A percentile compares a stretch with the other conserved stretches of the same genome.
phyloP scores from a whole-genome alignment of 2,329 filamentous ascomycete genomes.

The Ceratocystis albifundus region DNA sequence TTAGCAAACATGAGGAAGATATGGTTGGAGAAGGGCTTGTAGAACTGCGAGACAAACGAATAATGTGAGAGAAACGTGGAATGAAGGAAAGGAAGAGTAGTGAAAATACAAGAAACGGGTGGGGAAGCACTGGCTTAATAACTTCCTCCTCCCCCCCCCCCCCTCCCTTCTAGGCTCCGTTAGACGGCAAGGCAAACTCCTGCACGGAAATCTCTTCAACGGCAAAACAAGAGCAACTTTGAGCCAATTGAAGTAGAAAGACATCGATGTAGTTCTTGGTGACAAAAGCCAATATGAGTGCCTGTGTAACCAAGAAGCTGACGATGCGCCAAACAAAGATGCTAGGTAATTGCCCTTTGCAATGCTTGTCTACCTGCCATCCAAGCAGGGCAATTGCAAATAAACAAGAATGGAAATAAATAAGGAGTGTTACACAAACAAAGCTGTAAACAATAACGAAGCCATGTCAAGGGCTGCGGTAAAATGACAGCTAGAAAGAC shows the following conservation, averaged over 20 bases:
- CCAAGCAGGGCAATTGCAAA: slow-evolving; percentile 2
- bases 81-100: background rate
- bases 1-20: slow-evolving; percentile 1
- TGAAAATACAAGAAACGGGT: background rate
- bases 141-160: background rate
- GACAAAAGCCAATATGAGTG: background rate
- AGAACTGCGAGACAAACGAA: background rate
- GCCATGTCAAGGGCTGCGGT: background rate
- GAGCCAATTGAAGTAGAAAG: background rate
- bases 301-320: slow-evolving; percentile 5
- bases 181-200: background rate
- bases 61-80: background rate
- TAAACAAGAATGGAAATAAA: background rate
- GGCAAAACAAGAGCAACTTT: background rate
- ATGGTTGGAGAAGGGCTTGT: background rate
- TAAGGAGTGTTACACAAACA: background rate
- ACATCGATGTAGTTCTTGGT: background rate
- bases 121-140: background rate
- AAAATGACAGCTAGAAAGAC: background rate
- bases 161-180: background rate
- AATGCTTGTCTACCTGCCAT: background rate
- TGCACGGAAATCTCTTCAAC: background rate
- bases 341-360: background rate
- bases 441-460: background rate
- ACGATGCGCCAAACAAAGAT: background rate